These are phyloP conservation scores for Ceriops decandra DNA, from an alignment of 345 rosid species.

Conservation along the genomic window DNA sequence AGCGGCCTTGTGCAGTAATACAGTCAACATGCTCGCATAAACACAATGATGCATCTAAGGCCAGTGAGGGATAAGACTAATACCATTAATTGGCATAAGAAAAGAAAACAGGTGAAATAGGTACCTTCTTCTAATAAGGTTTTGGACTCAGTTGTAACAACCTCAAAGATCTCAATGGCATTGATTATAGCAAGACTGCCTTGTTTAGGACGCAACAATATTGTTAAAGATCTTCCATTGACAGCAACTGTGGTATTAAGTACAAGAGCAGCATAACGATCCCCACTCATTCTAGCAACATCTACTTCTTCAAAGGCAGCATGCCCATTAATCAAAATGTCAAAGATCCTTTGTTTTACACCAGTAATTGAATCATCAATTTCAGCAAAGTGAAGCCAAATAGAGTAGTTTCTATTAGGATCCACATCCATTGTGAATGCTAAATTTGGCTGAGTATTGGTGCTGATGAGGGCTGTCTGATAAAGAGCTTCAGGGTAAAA, in stretches of 20 bases:
- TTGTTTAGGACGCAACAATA: slow-evolving; percentile 62
- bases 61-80: neutral
- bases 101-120: neutral
- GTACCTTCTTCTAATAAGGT: slow-evolving; percentile 83
- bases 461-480: slow-evolving; percentile 69
- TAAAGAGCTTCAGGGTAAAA: slow-evolving; percentile 86
- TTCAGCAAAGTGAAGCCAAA: slow-evolving; percentile 97
- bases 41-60: neutral
- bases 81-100: neutral
- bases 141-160: slow-evolving; percentile 61
- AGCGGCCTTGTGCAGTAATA: too few species aligned
- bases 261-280: slow-evolving; percentile 61
- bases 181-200: slow-evolving; percentile 67
- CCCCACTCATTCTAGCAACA: slow-evolving; percentile 63
- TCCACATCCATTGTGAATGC: slow-evolving; percentile 76
- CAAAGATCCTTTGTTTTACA: slow-evolving; percentile 74
- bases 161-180: slow-evolving; percentile 89
- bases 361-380: slow-evolving; percentile 62
- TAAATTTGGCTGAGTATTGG: slow-evolving; percentile 62
- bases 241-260: slow-evolving; percentile 73
- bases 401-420: slow-evolving; percentile 81
- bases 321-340: slow-evolving; percentile 71
- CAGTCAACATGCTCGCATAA: too few species aligned
- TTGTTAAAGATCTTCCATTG: slow-evolving; percentile 72
- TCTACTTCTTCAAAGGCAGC: slow-evolving; percentile 54